A percentile compares a stretch with the other conserved stretches of the same genome.
Conservation (phyloP, 2,329 filamentous ascomycete genomes). For the Fusarium pininemorale region DNA sequence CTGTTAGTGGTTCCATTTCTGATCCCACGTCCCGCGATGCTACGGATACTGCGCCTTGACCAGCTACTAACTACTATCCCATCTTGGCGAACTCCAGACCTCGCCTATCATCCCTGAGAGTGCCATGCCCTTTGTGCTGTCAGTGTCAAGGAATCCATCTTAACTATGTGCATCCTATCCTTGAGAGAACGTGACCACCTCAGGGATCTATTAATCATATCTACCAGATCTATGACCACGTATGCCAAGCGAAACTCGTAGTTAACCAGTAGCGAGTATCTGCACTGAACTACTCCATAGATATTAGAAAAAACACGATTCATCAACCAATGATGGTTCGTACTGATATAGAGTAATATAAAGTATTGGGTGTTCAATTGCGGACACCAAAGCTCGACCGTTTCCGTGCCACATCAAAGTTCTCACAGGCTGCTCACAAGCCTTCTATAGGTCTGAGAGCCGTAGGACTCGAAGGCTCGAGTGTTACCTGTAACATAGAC, state of each 20-base stretch:
- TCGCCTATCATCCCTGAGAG: not conserved
- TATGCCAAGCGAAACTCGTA: not conserved
- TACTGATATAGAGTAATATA: not conserved
- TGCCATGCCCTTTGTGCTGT: not conserved
- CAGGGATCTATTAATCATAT: not conserved
- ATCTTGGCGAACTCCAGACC: constrained; percentile 9
- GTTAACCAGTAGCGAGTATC: not conserved
- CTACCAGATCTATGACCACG: not conserved
- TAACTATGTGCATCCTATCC: not conserved
- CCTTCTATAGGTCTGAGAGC: not conserved
- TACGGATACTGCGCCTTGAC: constrained; percentile 19
- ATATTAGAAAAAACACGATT: not conserved
- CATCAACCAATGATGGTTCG: not conserved
- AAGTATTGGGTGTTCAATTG: not conserved
- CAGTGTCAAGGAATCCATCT: not conserved
- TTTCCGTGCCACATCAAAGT: constrained; percentile 1
- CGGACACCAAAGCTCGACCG: not conserved
- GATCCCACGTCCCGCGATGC: constrained; percentile 26
- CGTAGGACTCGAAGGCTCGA: not conserved
- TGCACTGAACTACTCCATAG: not conserved
- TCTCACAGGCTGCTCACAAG: not conserved
- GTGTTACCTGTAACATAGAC: constrained; percentile 5
- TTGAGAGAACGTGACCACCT: not conserved
- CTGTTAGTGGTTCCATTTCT: constrained; percentile 20
- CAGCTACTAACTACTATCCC: constrained; percentile 1